Base-by-base conservation (phyloP, 1,139 yeast genomes). In the Lodderomyces orthopsilosis region DNA sequence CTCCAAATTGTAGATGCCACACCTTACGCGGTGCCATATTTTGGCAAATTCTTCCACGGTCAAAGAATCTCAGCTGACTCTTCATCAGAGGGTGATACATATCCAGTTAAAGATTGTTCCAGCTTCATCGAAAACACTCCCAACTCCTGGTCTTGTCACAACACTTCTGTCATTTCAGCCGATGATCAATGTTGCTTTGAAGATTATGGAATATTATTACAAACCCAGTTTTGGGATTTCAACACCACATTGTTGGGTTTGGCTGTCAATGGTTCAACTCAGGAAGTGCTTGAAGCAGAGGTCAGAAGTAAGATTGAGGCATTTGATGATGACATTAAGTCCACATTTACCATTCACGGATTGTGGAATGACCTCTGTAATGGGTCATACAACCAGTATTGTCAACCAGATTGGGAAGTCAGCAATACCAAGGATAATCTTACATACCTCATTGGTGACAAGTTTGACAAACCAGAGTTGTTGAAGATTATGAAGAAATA, bases 191-290 rank as follows among this genome's bases (percentile, higher is more conserved):
- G 73, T 47, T 68, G 73, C 47, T 66, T 61, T 46, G 71, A 68
- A 47, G 47, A 56, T 42, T 56, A 55, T 38, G 75, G 75, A 4
- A 54, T 67, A 26, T 56, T 70, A 47, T 56, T 70, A 61, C 65
- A 55, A 44, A 57, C 75, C 10, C 75, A 68, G 51, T 70, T 69
- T 53, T 69, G 74, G 74, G 73, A 70, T 51, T 67, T 57, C 54
- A 56, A 65, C 46, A 51, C 61, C 1, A 53, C 54, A 15, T 62
- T 58, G 44, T 56, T 60, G 34, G 38, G 45, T 12, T 42, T 51
- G 41, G 59, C 57, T 10, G 47, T 51, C n/a, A 51, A 51, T 42
- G 59, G 55, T n/a, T 46, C 52, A n/a, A 51, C 56, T 23, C 46
- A 43, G 19, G 49, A 49, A 2, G 49, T 46, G 13, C 50, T 48